A percentile compares a stretch with the other conserved stretches of the same genome.
These are phyloP conservation scores for Suillus plorans DNA, from an alignment of 768 basidiomycete genomes.

Conservation along the genomic window DNA sequence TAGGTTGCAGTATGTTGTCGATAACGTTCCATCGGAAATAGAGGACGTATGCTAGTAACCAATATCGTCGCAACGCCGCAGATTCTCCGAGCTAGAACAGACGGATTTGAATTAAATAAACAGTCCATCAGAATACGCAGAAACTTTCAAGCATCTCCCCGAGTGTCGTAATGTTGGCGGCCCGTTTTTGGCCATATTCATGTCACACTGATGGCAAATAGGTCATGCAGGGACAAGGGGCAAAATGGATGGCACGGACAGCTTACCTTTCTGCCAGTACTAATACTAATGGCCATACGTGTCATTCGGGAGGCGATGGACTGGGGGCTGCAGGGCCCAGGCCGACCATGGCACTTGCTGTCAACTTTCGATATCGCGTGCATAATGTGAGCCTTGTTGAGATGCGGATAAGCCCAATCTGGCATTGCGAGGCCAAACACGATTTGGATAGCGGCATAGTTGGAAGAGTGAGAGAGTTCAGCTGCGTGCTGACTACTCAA, in stretches of 20 bases:
- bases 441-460: not conserved
- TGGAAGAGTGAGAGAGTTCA: not conserved
- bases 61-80: not conserved
- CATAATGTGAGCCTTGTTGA: not conserved
- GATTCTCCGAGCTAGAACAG: not conserved
- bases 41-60: not conserved
- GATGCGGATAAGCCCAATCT: not conserved
- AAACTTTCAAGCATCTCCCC: not conserved
- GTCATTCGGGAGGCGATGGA: not conserved
- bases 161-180: not conserved
- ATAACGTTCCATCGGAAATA: not conserved
- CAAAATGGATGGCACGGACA: not conserved
- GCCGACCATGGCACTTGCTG: not conserved
- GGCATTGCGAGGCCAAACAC: not conserved
- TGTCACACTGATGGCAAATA: not conserved
- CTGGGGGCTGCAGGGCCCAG: not conserved
- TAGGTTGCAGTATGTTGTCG: not conserved
- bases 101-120: not conserved
- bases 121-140: not conserved
- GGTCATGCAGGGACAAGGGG: not conserved
- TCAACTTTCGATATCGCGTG: not conserved
- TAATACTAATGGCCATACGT: too few relatives aligned
- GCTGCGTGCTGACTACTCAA: not conserved
- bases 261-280: too few relatives aligned
- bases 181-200: not conserved